These are phyloP conservation scores for Rhizopus sp. DNA, from an alignment of 371 early-diverging fungal genomes.

Conservation along the genomic window DNA sequence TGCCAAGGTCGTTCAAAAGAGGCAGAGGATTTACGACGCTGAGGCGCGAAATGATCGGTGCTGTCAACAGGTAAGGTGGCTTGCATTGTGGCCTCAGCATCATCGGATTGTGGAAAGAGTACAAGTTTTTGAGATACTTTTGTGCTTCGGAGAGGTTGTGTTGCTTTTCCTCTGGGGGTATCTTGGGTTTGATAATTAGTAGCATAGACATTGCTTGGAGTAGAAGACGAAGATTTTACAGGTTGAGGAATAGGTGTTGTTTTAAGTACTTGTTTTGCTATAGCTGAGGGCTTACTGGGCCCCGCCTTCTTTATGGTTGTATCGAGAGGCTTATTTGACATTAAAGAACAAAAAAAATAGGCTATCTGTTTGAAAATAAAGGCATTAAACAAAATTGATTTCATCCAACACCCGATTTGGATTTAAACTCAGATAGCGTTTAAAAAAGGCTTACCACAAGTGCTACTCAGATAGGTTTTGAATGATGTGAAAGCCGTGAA, in stretches of 20 bases:
- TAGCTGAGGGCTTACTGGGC: constrained; percentile 31
- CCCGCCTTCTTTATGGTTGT: constrained; percentile 13
- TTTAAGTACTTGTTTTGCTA: constrained; percentile 44
- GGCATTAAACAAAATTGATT: not conserved
- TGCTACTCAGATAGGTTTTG: too few relatives aligned
- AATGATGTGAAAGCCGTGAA: too few relatives aligned
- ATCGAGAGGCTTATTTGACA: constrained; percentile 21
- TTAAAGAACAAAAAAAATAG: constrained; percentile 1
- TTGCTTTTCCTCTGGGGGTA: constrained; percentile 29
- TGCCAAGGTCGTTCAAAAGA: constrained; percentile 24
- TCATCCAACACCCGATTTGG: not conserved
- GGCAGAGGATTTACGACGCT: constrained; percentile 7
- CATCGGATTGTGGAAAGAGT: constrained; percentile 77
- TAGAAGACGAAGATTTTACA: constrained; percentile 10
- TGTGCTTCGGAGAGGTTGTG: constrained; percentile 78
- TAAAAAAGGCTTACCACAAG: too few relatives aligned
- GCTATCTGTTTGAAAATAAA: not conserved
- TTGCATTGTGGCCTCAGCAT: constrained; percentile 27
- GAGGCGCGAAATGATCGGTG: not conserved
- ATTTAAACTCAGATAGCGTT: not conserved
- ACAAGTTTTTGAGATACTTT: constrained; percentile 91
- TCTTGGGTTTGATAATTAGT: not conserved
- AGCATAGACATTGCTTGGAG: constrained; percentile 4
- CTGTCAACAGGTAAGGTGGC: constrained; percentile 26
- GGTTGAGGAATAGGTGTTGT: constrained; percentile 38